Percentiles rank a stretch among this genome's conserved stretches.
phyloP scores from a whole-genome alignment of 306 rosid species.

The Cucurbita ficifolia region DNA sequence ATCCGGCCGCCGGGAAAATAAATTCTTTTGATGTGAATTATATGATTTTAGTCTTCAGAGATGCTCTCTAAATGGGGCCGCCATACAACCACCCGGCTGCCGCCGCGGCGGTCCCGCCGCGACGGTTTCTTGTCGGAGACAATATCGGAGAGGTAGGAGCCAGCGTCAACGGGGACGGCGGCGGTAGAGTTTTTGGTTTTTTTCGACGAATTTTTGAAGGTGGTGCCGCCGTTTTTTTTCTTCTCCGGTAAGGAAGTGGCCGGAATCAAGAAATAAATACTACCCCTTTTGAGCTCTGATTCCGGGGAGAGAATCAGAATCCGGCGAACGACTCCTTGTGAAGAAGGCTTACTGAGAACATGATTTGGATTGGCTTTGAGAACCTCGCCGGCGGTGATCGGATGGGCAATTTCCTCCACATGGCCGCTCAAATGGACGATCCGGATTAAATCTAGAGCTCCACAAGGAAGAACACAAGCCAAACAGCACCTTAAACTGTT shows the following conservation, averaged over 20 bases:
- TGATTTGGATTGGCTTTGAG: conserved; percentile 80
- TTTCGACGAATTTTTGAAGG: conserved; percentile 16
- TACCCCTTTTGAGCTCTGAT: conserved; percentile 82
- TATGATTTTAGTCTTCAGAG: conserved; percentile 30
- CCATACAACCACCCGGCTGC: conserved; percentile 47
- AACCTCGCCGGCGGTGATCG: conserved; percentile 78
- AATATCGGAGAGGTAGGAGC: conserved; percentile 8
- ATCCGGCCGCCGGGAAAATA: background rate
- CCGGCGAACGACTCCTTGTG: conserved; percentile 76
- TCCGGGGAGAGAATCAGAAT: conserved; percentile 78
- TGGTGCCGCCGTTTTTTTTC: conserved; percentile 10
- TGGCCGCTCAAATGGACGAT: conserved; percentile 81
- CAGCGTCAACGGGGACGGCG: background rate
- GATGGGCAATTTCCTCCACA: conserved; percentile 62
- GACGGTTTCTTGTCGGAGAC: conserved; percentile 41
- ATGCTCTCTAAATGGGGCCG: conserved; percentile 70
- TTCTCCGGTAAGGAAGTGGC: conserved; percentile 43
- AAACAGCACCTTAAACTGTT: conserved; percentile 94
- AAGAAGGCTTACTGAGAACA: conserved; percentile 66
- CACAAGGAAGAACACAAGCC: conserved; percentile 95
- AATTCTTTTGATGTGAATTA: background rate
- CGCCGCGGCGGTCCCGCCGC: conserved; percentile 38
- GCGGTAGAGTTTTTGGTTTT: background rate
- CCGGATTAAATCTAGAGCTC: conserved; percentile 82
- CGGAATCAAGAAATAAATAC: conserved; percentile 87